Conservation (phyloP, 495 filamentous ascomycete genomes). For the Podospora pseudoanserina region DNA sequence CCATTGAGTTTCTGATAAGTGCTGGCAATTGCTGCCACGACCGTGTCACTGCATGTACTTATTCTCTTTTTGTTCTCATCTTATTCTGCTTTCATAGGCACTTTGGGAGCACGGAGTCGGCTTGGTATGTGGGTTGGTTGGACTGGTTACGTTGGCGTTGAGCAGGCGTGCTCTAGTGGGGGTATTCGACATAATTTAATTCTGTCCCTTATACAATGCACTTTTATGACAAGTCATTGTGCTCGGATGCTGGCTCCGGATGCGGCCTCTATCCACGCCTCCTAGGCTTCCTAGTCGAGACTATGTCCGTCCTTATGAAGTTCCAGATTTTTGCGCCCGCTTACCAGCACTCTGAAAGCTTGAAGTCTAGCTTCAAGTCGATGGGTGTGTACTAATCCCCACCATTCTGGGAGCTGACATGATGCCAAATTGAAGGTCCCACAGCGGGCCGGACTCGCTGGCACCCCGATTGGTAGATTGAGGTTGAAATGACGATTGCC, state of each 20-base stretch:
- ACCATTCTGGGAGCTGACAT: too few species aligned
- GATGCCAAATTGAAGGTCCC: not conserved
- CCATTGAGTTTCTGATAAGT: not conserved
- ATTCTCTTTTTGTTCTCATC: not conserved
- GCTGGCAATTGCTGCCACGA: not conserved
- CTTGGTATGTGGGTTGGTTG: not conserved
- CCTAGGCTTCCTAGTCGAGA: too few species aligned
- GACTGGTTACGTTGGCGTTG: not conserved
- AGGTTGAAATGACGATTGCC: not conserved
- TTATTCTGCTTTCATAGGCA: not conserved
- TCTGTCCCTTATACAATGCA: not conserved
- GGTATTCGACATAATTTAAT: not conserved
- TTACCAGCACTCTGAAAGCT: too few species aligned
- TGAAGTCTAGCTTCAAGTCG: not conserved
- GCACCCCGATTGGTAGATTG: not conserved
- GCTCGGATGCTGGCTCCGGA: too few species aligned
- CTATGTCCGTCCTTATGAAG: too few species aligned
- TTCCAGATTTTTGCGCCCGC: too few species aligned
- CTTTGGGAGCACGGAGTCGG: not conserved
- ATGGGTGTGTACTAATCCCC: not conserved
- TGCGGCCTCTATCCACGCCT: too few species aligned
- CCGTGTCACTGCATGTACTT: conserved; percentile 5
- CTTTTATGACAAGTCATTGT: too few species aligned
- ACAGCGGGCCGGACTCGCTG: not conserved
- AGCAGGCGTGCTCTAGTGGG: not conserved